Evolutionary conservation across 1,284 basidiomycete species (phyloP).

Genomic region (Cutaneotrichosporon mucoides): DNA sequence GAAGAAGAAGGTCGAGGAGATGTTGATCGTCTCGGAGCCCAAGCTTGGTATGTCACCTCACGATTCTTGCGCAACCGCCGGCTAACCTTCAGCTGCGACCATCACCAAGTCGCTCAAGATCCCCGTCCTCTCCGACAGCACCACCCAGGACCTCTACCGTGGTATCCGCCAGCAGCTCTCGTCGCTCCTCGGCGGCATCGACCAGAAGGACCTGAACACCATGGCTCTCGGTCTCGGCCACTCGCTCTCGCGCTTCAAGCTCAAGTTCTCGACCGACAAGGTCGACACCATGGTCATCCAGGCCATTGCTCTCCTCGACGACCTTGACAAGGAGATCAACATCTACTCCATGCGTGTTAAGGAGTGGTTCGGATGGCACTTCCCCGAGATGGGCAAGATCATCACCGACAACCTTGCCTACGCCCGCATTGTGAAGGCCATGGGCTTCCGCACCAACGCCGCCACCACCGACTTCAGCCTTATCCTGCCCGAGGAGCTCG

Average conservation of each 20-base stretch:
- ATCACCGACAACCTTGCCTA: slow-evolving; percentile 95
- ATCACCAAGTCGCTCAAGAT: slow-evolving; percentile 94
- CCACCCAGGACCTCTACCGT: slow-evolving; percentile 81
- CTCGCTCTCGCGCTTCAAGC: slow-evolving; percentile 93
- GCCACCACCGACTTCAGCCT: slow-evolving; percentile 76
- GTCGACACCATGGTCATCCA: slow-evolving; percentile 99
- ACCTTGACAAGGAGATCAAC: slow-evolving; percentile 99
- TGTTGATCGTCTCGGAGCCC: slow-evolving; percentile 80
- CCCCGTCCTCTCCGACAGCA: slow-evolving; percentile 67
- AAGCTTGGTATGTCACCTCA: slow-evolving; percentile 67
- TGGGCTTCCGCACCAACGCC: slow-evolving; percentile 95
- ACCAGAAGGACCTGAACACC: slow-evolving; percentile 92
- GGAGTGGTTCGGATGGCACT: slow-evolving; percentile 99
- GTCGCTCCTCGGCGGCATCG: slow-evolving; percentile 78
- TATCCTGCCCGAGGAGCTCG: slow-evolving; percentile 91
- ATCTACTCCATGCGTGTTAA: slow-evolving; percentile 99
- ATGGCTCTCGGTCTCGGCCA: slow-evolving; percentile 98
- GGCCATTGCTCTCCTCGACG: slow-evolving; percentile 96
- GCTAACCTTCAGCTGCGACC: slow-evolving; percentile 59
- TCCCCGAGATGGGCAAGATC: slow-evolving; percentile 99
- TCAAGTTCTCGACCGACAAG: slow-evolving; percentile 99
- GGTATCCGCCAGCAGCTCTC: slow-evolving; percentile 89
- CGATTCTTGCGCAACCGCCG: background rate
- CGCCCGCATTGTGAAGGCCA: slow-evolving; percentile 80
- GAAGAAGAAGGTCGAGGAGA: slow-evolving; percentile 78